A percentile compares a stretch with the other conserved stretches of the same genome.
phyloP scores from a whole-genome alignment of 805 yeast genomes.

The Komagataella mondaviorum region DNA sequence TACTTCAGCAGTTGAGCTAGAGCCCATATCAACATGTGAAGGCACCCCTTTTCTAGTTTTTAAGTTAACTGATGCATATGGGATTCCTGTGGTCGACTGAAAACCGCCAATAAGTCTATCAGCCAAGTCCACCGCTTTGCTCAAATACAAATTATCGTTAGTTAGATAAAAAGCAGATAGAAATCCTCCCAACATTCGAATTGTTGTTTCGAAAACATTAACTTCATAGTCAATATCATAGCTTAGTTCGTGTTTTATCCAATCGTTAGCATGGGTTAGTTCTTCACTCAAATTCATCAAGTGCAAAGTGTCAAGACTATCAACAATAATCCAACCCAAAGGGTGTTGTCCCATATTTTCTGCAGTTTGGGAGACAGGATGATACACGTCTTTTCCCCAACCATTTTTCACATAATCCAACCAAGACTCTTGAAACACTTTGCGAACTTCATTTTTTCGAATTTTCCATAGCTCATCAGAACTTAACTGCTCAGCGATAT shows the following conservation, averaged over 20 bases:
- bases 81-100: conserved; percentile 53
- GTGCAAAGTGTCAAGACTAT: conserved; percentile 70
- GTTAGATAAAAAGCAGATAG: conserved; percentile 68
- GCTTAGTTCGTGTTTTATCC: conserved; percentile 60
- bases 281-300: conserved; percentile 62
- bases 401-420: conserved; percentile 58
- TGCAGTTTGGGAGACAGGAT: conserved; percentile 50
- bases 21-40: conserved; percentile 59
- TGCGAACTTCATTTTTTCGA: conserved; percentile 43
- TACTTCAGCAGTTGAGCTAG: conserved; percentile 83
- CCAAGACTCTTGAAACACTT: conserved; percentile 71
- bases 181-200: conserved; percentile 89
- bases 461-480: conserved; percentile 23
- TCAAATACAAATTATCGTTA: conserved; percentile 54
- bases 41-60: conserved; percentile 43
- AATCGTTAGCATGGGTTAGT: conserved; percentile 46
- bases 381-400: conserved; percentile 75
- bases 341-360: conserved; percentile 72
- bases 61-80: conserved; percentile 69
- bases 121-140: conserved; percentile 73
- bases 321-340: conserved; percentile 89
- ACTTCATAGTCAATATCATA: conserved; percentile 66
- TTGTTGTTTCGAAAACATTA: conserved; percentile 87
- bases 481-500: conserved; percentile 3
- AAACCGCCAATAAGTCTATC: conserved; percentile 60